These are phyloP conservation scores for Neurospora pannonica DNA, from an alignment of 495 filamentous ascomycete species.

Conservation along the genomic window DNA sequence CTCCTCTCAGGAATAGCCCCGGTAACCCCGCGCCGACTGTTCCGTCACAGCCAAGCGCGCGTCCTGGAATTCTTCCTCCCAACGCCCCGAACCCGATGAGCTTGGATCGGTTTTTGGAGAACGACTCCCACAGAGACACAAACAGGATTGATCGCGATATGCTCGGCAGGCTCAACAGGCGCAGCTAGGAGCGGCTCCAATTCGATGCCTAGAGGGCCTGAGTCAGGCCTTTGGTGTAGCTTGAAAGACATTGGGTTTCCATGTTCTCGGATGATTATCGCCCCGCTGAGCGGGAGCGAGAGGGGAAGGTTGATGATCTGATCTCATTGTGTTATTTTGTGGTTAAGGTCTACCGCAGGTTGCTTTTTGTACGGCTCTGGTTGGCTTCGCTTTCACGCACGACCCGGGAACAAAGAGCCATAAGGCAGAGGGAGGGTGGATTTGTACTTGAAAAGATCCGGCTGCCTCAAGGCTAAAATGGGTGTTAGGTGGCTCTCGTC, in stretches of 20 bases:
- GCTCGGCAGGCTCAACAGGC: slow-evolving; percentile 25
- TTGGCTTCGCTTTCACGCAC: background rate
- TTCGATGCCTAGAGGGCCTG: background rate
- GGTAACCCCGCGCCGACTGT: slow-evolving; percentile 5
- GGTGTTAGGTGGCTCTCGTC: background rate
- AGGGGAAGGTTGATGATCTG: background rate
- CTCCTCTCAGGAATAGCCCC: slow-evolving; percentile 20
- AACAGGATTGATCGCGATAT: slow-evolving; percentile 36
- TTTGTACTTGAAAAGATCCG: background rate
- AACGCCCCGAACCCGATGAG: slow-evolving; percentile 31
- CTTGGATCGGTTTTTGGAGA: slow-evolving; percentile 31
- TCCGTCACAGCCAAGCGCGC: background rate
- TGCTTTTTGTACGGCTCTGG: background rate
- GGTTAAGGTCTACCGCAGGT: background rate
- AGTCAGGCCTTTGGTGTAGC: background rate
- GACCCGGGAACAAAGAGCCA: background rate
- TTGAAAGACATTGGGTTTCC: background rate
- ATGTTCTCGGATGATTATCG: background rate
- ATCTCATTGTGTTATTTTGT: background rate
- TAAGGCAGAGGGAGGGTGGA: background rate
- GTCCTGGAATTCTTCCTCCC: background rate
- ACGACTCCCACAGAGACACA: slow-evolving; percentile 11
- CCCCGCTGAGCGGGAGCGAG: background rate
- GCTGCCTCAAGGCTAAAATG: background rate
- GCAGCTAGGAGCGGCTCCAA: slow-evolving; percentile 2